Percentiles rank a stretch among this genome's conserved stretches.
Evolutionary conservation across 139 green algal genomes (phyloP).

Genomic region (Chlamydomonas sp.): DNA sequence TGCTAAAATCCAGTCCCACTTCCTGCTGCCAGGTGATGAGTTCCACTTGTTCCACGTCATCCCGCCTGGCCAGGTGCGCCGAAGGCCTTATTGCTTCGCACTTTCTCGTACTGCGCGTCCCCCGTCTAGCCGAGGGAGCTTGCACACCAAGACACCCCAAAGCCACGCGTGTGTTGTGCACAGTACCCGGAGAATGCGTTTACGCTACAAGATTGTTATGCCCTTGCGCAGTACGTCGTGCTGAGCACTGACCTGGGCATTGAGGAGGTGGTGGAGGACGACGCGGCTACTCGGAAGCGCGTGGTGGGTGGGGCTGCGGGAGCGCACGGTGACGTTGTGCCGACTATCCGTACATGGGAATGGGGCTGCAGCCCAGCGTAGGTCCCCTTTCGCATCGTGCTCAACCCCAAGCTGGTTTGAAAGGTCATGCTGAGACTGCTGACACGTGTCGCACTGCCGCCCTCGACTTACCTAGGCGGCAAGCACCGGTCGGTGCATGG

Average conservation of each 20-base stretch:
- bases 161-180: too few species aligned
- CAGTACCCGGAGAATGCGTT: too few species aligned
- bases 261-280: slow-evolving; percentile 44
- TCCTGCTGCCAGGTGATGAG: slow-evolving; percentile 1
- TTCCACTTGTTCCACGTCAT: slow-evolving; percentile 36
- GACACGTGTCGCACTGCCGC: too few species aligned
- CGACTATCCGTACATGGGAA: background rate
- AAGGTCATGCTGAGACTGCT: too few species aligned
- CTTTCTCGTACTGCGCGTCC: background rate
- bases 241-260: slow-evolving; percentile 40
- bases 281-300: slow-evolving; percentile 16
- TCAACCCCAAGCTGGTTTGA: too few species aligned
- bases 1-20: too few species aligned
- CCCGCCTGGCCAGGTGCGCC: background rate
- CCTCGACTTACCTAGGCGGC: too few species aligned
- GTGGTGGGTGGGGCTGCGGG: background rate
- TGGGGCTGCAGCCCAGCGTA: too few species aligned
- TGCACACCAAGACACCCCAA: too few species aligned
- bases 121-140: too few species aligned
- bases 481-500: too few species aligned
- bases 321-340: background rate
- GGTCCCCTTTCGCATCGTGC: too few species aligned
- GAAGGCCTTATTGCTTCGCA: background rate
- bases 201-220: background rate
- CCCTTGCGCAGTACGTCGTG: slow-evolving; percentile 42